A percentile compares a stretch with the other conserved stretches of the same genome.
Evolutionary conservation across 2,329 filamentous ascomycete species (phyloP).

Genomic region (Leptographium flavum): DNA sequence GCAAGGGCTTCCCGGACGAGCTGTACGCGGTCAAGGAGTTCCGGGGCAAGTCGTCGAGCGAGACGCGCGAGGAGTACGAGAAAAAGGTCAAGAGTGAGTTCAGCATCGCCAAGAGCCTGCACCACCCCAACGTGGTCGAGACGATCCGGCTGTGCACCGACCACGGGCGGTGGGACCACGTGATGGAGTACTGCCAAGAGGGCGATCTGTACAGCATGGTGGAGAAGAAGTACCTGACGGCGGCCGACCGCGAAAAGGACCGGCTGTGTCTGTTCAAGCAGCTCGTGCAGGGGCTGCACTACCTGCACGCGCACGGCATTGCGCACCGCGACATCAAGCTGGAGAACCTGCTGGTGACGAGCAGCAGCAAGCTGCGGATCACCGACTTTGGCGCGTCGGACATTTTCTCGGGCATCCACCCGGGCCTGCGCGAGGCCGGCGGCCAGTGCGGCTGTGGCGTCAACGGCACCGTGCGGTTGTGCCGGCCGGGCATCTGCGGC

Average conservation of each 20-base stretch:
- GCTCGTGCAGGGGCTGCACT: conserved; percentile 65
- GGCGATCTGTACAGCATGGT: conserved; percentile 70
- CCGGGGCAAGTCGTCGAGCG: conserved; percentile 53
- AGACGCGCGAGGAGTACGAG: conserved; percentile 61
- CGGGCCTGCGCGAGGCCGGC: conserved; percentile 57
- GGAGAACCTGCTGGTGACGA: conserved; percentile 70
- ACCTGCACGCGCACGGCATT: conserved; percentile 71
- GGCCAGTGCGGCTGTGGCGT: conserved; percentile 63
- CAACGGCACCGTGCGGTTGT: conserved; percentile 53
- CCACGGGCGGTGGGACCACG: conserved; percentile 68
- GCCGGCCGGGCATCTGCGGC: conserved; percentile 68
- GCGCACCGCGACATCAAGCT: conserved; percentile 86
- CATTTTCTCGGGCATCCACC: conserved; percentile 71
- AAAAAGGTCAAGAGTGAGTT: conserved; percentile 88
- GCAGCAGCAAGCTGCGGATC: conserved; percentile 73
- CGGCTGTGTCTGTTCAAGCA: conserved; percentile 83
- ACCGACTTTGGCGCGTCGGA: conserved; percentile 86
- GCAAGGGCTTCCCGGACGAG: conserved; percentile 49
- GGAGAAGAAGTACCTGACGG: conserved; percentile 52
- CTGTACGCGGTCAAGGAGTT: conserved; percentile 83
- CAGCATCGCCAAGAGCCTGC: conserved; percentile 70
- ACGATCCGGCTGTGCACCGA: conserved; percentile 64
- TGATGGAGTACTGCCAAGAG: conserved; percentile 82
- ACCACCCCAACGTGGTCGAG: conserved; percentile 79
- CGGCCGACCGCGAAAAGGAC: conserved; percentile 50